phyloP scores from a whole-genome alignment of 2,329 filamentous ascomycete species.

The Emmonsiellopsis sp. region DNA sequence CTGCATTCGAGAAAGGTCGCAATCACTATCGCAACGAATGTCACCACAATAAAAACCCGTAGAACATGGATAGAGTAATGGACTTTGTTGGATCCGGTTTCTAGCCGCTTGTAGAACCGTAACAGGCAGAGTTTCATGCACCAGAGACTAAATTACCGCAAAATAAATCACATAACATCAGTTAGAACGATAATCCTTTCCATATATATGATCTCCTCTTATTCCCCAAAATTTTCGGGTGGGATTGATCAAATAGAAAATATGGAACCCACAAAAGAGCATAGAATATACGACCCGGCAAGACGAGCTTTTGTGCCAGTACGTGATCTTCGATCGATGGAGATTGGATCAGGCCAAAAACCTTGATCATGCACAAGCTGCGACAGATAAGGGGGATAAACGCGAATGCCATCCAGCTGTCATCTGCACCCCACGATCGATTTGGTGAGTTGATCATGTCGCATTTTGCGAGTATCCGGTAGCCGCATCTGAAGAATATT shows the following conservation, averaged over 20 bases:
- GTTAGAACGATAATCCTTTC: not conserved
- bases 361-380: slow-evolving; percentile 7
- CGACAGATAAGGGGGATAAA: slow-evolving; percentile 8
- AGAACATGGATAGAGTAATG: slow-evolving; percentile 10
- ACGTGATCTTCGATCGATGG: slow-evolving; percentile 1
- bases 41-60: slow-evolving; percentile 7
- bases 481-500: slow-evolving; percentile 9
- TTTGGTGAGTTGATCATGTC: slow-evolving; percentile 6
- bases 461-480: slow-evolving; percentile 7
- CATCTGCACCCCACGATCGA: slow-evolving; percentile 11
- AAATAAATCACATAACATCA: not conserved
- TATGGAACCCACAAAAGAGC: slow-evolving; percentile 9
- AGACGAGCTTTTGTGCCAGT: slow-evolving; percentile 8
- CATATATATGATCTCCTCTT: not conserved
- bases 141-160: slow-evolving; percentile 9
- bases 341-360: slow-evolving; percentile 6
- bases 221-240: not conserved
- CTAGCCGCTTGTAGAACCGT: slow-evolving; percentile 11
- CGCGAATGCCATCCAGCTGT: slow-evolving; percentile 12
- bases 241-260: no score
- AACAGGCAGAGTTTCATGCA: slow-evolving; percentile 12
- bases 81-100: slow-evolving; percentile 11
- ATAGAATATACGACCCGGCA: slow-evolving; percentile 9
- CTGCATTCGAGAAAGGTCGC: slow-evolving; percentile 11
- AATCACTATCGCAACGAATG: slow-evolving; percentile 7